A percentile compares a stretch with the other conserved stretches of the same genome.
These are phyloP conservation scores for Ophiostoma piceae DNA, from an alignment of 2,329 filamentous ascomycete species.

Conservation along the genomic window DNA sequence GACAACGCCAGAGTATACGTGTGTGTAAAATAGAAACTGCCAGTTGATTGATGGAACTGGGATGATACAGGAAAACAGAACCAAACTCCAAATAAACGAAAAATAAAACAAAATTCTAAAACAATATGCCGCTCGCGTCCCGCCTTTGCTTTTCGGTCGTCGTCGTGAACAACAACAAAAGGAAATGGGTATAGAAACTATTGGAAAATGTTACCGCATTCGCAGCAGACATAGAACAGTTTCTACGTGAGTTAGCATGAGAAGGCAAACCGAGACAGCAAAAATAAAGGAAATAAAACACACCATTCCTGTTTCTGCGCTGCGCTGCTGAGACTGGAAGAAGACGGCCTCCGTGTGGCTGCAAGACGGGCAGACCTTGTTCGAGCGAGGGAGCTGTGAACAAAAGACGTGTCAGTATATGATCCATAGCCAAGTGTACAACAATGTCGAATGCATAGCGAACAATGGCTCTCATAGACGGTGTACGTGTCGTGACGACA, in stretches of 20 bases:
- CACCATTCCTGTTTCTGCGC: constrained; percentile 97
- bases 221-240: constrained; percentile 91
- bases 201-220: constrained; percentile 82
- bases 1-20: background rate
- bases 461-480: background rate
- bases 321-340: constrained; percentile 98
- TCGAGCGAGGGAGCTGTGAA: constrained; percentile 78
- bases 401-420: constrained; percentile 32
- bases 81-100: constrained; percentile 15
- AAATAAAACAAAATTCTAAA: background rate
- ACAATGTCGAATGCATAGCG: background rate
- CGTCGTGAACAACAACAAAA: constrained; percentile 1
- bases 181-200: constrained; percentile 31
- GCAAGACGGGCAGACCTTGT: constrained; percentile 80
- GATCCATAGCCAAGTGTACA: constrained; percentile 27
- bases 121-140: constrained; percentile 3
- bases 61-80: background rate
- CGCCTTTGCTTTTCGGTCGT: constrained; percentile 12
- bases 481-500: background rate
- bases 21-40: background rate
- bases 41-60: background rate
- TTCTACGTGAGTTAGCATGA: constrained; percentile 50
- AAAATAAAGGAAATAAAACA: constrained; percentile 36
- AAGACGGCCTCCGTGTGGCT: constrained; percentile 87
- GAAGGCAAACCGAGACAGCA: background rate